Evolutionary conservation across 768 basidiomycete genomes (phyloP), one percentile per base, ranked within the genome.

Genomic region (Hericium coralloides): DNA sequence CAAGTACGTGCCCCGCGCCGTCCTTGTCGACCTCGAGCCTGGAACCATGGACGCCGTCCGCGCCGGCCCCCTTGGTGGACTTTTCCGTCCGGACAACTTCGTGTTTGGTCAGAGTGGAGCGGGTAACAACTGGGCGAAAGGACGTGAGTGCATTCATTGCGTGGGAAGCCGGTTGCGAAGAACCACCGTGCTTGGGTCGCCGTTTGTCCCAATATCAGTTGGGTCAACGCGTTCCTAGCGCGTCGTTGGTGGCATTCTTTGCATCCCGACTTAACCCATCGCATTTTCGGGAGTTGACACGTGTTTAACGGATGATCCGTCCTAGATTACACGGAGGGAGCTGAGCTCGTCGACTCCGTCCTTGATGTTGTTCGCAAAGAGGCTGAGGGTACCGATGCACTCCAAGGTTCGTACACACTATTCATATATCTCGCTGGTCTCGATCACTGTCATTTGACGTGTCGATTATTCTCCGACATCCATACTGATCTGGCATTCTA

Each of bases 41-140:
- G 97, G 95, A 62, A 93, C 91, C 53, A 92, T 93, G 91, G 91
- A 93, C 70, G 89, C 92, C 59, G 85, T 93, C 59, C 89, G 89
- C 73, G 87, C n/a, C n/a, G 91, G 92, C 53, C 90, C 92, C 64
- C 82, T 95, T 55, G 94, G 95, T 68, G 76, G 76, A 62, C 84
- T 98, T 62, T 98, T 97, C 90, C 87, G 92, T 66, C 95, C 95
- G 38, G 95, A 97, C 76, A 98, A 97, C 82, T 95, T 95, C 68
- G 93, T 98, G 67, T 97, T 95, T 63, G 95, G 94, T 56, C 95
- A 98, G 75, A 93, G 85, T 72, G 94, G 94, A 75, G 95, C 94
- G 65, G 95, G 95, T 69, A 98, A 99, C 84, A 98, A 98, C 79
- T 98, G 97, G 97, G 95, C 97, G 22, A 99, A 98, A 87, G 95